Evolutionary conservation across 1,284 basidiomycete species (phyloP), one percentile per base, ranked within the genome.

Genomic region (Flammula alnicola): DNA sequence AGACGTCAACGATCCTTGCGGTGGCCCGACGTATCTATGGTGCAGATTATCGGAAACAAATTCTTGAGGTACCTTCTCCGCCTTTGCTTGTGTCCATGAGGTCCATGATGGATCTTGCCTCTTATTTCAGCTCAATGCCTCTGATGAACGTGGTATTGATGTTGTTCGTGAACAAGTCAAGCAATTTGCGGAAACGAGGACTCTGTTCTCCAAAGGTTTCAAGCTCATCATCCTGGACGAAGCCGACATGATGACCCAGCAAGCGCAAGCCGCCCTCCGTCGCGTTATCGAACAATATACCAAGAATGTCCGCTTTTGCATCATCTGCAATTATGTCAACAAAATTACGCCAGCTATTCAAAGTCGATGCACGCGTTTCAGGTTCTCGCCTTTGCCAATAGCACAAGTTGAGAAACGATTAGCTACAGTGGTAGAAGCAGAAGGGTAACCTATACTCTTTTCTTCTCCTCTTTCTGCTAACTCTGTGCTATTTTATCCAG

Each of bases 311-410:
- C 87, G 97, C 27, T 99, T 99, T 71, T 98, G 96, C 73, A 99
- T 99, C 63, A 97, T 99, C 56, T 98, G 97, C 81, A 99, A 99
- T 73, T 99, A 99, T 62, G 97, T 99, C 69, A 99, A 99, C 83
- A 98, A 98, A 72, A 99, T 99, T 66, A 89, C 91, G 5, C 97
- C 97, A 3, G 97, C 97, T 17, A 97, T 99, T 54, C 97, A 99
- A 73, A 97, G 94, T 67, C 90, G 97, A 42, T 99, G 97, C 73
- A 99, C 97, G 2, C 81, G 96, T 29, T 99, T 99, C 75, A 80
- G 95, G 40, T 99, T 99, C 74, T 95, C 93, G n/a, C 97, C 97
- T 1, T 72, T 99, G 25, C 93, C 95, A 1, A 86, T 90, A 16
- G 63, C 68, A 5, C 93, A 99, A 67, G 91, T 99, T 3, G 88